A percentile compares a stretch with the other conserved stretches of the same genome.
Conservation (phyloP, 2,329 filamentous ascomycete species). For the Rugonectria rugulosa region DNA sequence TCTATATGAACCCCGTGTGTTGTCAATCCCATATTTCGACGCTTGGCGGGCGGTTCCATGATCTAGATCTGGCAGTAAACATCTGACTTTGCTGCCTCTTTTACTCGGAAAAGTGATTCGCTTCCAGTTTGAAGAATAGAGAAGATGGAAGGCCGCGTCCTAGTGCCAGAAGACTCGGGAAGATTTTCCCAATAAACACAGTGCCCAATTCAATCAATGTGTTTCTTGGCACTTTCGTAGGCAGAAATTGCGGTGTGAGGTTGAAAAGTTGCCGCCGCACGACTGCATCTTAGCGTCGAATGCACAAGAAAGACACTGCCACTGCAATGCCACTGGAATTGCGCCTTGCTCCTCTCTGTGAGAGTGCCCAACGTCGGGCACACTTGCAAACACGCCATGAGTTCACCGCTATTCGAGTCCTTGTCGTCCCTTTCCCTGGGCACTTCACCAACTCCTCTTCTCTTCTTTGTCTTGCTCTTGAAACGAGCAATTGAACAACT, state of each 20-base stretch:
- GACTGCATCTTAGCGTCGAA: background rate
- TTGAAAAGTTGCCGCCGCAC: background rate
- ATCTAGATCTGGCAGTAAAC: background rate
- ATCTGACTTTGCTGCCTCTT: background rate
- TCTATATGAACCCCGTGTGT: too few relatives aligned
- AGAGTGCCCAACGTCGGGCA: background rate
- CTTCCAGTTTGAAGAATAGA: too few relatives aligned
- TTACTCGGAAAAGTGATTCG: background rate
- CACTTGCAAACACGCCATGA: too few relatives aligned
- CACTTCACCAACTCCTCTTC: background rate
- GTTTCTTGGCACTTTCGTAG: too few relatives aligned
- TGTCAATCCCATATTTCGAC: too few relatives aligned
- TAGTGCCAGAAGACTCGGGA: too few relatives aligned
- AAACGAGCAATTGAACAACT: background rate
- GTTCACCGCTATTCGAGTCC: background rate
- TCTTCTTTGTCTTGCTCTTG: background rate
- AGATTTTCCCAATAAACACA: too few relatives aligned
- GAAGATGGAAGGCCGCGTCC: too few relatives aligned
- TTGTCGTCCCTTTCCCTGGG: background rate
- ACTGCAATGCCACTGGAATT: background rate
- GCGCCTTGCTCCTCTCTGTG: conserved; percentile 24
- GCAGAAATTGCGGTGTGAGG: background rate
- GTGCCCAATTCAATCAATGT: too few relatives aligned
- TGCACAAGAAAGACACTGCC: background rate
- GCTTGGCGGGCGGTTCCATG: background rate